phyloP scores from a whole-genome alignment of 23 red algal genomes.

The Gracilaria domingensis region DNA sequence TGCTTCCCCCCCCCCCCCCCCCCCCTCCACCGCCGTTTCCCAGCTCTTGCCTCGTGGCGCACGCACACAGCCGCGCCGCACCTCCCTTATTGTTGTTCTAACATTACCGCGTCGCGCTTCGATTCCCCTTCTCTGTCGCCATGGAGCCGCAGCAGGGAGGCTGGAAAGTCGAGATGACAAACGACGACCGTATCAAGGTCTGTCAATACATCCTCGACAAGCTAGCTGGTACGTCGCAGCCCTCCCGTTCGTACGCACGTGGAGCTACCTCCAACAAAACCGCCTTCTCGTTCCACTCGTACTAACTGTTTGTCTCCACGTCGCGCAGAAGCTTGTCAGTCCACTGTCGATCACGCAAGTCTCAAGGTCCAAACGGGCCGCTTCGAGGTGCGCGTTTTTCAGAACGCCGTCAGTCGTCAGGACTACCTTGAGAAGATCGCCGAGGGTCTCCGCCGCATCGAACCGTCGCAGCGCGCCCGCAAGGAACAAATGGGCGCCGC shows the following conservation, averaged over 20 bases:
- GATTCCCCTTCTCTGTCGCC: not conserved
- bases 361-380: constrained; percentile 39
- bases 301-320: not conserved
- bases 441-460: constrained; percentile 42
- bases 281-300: not conserved
- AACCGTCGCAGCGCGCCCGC: constrained; percentile 1
- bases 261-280: too few relatives aligned
- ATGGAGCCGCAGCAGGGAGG: constrained; percentile 1
- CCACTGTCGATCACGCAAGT: not conserved
- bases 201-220: constrained; percentile 76
- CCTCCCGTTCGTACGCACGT: too few relatives aligned
- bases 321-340: not conserved
- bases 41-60: too few relatives aligned
- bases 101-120: too few relatives aligned
- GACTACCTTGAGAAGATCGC: constrained; percentile 69
- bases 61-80: too few relatives aligned
- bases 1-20: too few relatives aligned
- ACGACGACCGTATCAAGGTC: constrained; percentile 65
- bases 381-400: constrained; percentile 51
- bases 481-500: not conserved
- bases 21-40: too few relatives aligned
- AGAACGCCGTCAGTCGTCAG: constrained; percentile 28
- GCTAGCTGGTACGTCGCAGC: constrained; percentile 51
- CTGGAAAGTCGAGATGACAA: constrained; percentile 44
- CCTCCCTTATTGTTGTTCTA: too few relatives aligned